Evolutionary conservation across 441 rosid genomes (phyloP).

Genomic region (Sinapis alba): DNA sequence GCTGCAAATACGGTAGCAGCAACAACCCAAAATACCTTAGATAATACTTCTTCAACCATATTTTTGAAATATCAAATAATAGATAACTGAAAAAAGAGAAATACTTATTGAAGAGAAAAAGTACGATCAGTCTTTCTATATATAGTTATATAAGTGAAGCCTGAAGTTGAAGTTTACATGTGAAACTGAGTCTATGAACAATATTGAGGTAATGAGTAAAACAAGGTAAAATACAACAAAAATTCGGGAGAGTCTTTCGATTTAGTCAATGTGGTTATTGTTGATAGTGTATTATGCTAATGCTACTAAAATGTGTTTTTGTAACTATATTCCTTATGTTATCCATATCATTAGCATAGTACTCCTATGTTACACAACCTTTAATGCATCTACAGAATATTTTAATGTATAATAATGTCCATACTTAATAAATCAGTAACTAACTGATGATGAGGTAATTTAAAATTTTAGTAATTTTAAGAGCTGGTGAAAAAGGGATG

Average conservation of each 20-base stretch:
- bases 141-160: constrained; percentile 1
- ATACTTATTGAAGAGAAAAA: constrained; percentile 2
- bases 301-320: not conserved
- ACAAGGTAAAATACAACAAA: not conserved
- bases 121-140: not conserved
- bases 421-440: not conserved
- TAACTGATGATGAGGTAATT: not conserved
- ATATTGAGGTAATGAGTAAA: constrained; percentile 27
- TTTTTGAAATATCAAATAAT: not conserved
- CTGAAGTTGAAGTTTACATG: constrained; percentile 2
- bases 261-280: constrained; percentile 9
- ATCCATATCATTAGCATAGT: not conserved
- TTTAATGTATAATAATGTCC: not conserved
- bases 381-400: not conserved
- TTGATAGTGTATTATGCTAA: constrained; percentile 18
- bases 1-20: constrained; percentile 12
- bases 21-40: constrained; percentile 3
- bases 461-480: not conserved
- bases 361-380: not conserved
- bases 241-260: not conserved
- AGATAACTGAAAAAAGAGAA: not conserved
- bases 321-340: not conserved
- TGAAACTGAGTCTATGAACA: constrained; percentile 3
- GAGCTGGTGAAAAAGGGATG: not conserved
- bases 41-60: constrained; percentile 2